Base-by-base conservation (phyloP, 305 asterid genomes). In the Fraxinus albicans region DNA sequence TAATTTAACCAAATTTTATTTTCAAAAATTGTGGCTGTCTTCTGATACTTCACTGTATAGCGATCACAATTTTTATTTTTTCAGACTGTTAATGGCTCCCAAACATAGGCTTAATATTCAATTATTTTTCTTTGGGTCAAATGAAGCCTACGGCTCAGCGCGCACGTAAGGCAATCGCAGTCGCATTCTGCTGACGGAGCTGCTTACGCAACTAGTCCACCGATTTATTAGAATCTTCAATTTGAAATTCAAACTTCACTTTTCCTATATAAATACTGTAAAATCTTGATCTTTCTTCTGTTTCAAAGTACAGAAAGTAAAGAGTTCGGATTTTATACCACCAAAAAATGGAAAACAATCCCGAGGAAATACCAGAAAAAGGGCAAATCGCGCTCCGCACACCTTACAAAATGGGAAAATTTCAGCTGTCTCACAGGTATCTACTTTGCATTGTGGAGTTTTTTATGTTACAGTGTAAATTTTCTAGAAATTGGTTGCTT, bases 341-440 rank as follows among this genome's bases (percentile, higher is more conserved):
- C 60, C 55, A 42, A 53, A 82, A 79, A 69, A 91, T 90, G 92
- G 92, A 55, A 65, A 83, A 53, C 58, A 82, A 76, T 58, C 78
- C 1, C 29, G 86, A 73, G 65, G 77, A 82, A 25, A 79, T 12
- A 21, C 74, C 73, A 31, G 88, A 85, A 81, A 77, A 77, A 80
- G 88, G 84, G 79, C 88, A 84, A 34, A 85, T 86, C 74, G 91
- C 92, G 27, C 89, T 91, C 36, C 88, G 89, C 69, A 91, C 93
- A 0, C 92, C 92, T 40, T 90, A 87, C 75, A 84, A 85, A 83
- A 58, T 92, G 86, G 94, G 94, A 33, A 81, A 76, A 0, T 90
- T 91, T 81, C 90, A 84, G 77, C 91, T 90, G 79, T 87, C 93
- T 50, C 94, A 90, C 35, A 89, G 94, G 94, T 89, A 84, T 63